Conservation (phyloP, 1,139 yeast genomes). For the Hyphopichia burtonii region DNA sequence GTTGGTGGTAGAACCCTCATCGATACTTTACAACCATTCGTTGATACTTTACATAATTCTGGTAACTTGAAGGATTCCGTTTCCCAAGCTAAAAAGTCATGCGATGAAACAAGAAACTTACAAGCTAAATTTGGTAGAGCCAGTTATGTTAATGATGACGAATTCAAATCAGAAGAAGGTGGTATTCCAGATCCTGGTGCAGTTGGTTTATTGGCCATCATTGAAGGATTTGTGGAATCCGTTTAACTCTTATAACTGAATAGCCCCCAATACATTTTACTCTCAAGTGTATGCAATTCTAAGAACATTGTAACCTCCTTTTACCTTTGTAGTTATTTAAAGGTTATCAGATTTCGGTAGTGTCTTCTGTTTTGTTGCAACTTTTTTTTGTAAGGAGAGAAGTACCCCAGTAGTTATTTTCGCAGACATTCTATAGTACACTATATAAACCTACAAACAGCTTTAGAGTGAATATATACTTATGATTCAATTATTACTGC, state of each 20-base stretch:
- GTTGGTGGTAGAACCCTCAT: slow-evolving; percentile 87
- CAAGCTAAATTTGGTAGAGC: slow-evolving; percentile 93
- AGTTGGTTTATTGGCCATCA: slow-evolving; percentile 66
- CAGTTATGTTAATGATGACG: slow-evolving; percentile 74
- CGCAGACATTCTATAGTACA: not conserved
- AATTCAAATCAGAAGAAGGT: slow-evolving; percentile 44
- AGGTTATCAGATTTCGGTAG: not conserved
- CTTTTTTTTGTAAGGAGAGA: not conserved
- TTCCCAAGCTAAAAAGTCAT: slow-evolving; percentile 70
- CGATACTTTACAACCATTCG: slow-evolving; percentile 87
- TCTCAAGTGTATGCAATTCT: too few species aligned
- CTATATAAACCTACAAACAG: not conserved
- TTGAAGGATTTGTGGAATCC: slow-evolving; percentile 48
- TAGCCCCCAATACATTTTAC: too few species aligned
- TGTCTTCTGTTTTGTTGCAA: not conserved
- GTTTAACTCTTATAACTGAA: not conserved
- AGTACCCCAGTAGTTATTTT: not conserved
- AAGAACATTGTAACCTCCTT: not conserved
- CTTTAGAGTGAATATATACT: too few species aligned
- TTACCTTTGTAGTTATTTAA: slow-evolving; percentile 1
- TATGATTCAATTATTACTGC: too few species aligned
- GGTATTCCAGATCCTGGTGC: slow-evolving; percentile 96
- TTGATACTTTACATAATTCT: slow-evolving; percentile 53
- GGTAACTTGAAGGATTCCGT: slow-evolving; percentile 59
- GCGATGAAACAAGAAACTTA: slow-evolving; percentile 67